Conservation (phyloP, 352 stramenopile genomes). For the Phytopythium chamaehyphon region DNA sequence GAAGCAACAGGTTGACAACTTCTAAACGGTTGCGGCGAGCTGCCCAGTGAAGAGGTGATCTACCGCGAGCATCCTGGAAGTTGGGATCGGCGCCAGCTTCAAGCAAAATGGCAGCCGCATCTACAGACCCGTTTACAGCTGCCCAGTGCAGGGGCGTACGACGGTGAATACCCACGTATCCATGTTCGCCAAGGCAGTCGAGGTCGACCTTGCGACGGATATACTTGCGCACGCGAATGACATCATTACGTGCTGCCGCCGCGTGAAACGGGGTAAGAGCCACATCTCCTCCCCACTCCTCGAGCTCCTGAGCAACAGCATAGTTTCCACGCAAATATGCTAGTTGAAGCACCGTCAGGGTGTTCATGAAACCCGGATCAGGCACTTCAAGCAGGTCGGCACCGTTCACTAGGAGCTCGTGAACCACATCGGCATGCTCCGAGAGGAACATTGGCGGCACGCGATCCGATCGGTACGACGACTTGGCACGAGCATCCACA, state of each 20-base stretch:
- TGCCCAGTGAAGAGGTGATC: conserved; percentile 76
- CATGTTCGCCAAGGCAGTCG: conserved; percentile 74
- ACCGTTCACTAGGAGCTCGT: conserved; percentile 56
- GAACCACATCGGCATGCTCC: conserved; percentile 60
- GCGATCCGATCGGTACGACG: conserved; percentile 66
- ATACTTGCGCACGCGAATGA: conserved; percentile 50
- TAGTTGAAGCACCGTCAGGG: conserved; percentile 68
- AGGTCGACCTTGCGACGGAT: conserved; percentile 52
- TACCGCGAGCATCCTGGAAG: conserved; percentile 67
- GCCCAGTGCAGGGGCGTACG: conserved; percentile 81
- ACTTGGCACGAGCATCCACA: conserved; percentile 40
- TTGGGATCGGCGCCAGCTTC: conserved; percentile 64
- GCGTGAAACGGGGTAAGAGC: conserved; percentile 76
- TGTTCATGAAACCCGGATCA: conserved; percentile 81
- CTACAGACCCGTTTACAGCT: conserved; percentile 51
- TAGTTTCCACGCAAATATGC: conserved; percentile 78
- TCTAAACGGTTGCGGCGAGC: conserved; percentile 56
- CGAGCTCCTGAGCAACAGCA: conserved; percentile 66
- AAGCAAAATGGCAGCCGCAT: conserved; percentile 62
- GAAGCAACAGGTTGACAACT: conserved; percentile 44
- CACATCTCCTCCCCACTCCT: conserved; percentile 78
- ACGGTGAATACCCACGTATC: conserved; percentile 75
- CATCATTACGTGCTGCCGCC: conserved; percentile 58
- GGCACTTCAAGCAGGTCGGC: conserved; percentile 63
- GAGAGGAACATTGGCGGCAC: conserved; percentile 75